Percentiles rank a stretch among this genome's conserved stretches.
phyloP scores from a whole-genome alignment of 2,329 filamentous ascomycete genomes.

The Tolypocladium ophioglossoides region DNA sequence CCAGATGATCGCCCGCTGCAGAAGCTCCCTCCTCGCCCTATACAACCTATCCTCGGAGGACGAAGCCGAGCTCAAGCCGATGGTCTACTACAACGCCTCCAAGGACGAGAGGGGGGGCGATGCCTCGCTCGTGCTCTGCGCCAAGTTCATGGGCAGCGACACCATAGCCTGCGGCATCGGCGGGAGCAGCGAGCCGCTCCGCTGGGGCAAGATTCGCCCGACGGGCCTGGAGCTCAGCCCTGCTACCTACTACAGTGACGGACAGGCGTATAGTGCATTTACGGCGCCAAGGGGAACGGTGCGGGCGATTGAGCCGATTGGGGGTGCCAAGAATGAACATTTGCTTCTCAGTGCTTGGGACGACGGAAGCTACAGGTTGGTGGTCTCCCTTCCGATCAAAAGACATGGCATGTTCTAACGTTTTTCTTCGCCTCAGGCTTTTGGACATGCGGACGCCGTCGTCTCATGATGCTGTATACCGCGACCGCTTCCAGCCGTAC shows the following conservation, averaged over 20 bases:
- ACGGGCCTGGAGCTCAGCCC: slow-evolving; percentile 29
- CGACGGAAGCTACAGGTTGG: slow-evolving; percentile 36
- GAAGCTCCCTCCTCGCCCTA: slow-evolving; percentile 18
- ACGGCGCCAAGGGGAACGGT: slow-evolving; percentile 26
- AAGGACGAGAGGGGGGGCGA: slow-evolving; percentile 8
- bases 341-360: slow-evolving; percentile 42
- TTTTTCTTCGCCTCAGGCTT: slow-evolving; percentile 16
- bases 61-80: slow-evolving; percentile 6
- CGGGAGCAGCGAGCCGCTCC: slow-evolving; percentile 30
- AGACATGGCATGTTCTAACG: neutral
- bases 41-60: slow-evolving; percentile 13
- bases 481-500: slow-evolving; percentile 40
- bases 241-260: slow-evolving; percentile 19
- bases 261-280: neutral
- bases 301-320: slow-evolving; percentile 35
- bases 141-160: slow-evolving; percentile 35
- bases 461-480: slow-evolving; percentile 35
- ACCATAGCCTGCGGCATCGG: slow-evolving; percentile 35
- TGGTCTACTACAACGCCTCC: slow-evolving; percentile 16
- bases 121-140: slow-evolving; percentile 15
- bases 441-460: slow-evolving; percentile 40
- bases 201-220: slow-evolving; percentile 34
- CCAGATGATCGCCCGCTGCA: slow-evolving; percentile 19
- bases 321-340: slow-evolving; percentile 22
- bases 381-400: neutral